A percentile compares a stretch with the other conserved stretches of the same genome.
Conservation (phyloP, 169 alveolate genomes). For the Eimeria praecox region DNA sequence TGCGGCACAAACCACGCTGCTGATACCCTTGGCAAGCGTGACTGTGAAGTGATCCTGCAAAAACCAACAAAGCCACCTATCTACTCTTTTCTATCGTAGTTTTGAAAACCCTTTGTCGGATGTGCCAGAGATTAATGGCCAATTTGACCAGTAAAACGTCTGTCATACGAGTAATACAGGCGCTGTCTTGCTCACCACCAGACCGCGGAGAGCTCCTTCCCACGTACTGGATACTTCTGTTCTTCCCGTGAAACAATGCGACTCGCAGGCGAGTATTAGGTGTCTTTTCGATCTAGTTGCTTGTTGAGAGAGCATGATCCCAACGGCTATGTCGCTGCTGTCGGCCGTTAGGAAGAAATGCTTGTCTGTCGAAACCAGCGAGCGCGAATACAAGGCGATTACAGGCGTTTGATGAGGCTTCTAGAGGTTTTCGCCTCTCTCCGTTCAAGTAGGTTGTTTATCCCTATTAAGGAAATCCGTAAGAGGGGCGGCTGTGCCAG, state of each 20-base stretch:
- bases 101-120: neutral
- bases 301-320: neutral
- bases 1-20: no score
- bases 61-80: neutral
- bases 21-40: no score
- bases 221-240: no score
- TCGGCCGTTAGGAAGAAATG: neutral
- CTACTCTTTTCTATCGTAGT: neutral
- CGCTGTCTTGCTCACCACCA: no score
- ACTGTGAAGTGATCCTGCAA: no score
- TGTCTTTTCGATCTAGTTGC: no score
- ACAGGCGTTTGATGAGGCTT: neutral
- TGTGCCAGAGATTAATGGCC: no score
- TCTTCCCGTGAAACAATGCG: neutral
- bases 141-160: no score
- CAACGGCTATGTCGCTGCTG: neutral
- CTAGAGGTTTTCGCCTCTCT: neutral
- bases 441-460: neutral
- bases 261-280: neutral
- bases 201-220: no score
- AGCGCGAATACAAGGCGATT: neutral
- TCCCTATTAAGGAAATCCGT: neutral
- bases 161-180: no score
- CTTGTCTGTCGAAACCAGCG: neutral
- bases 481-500: neutral